Evolutionary conservation across 1,284 basidiomycete species (phyloP).

Genomic region (Ceratorhiza oryzae-sativae): DNA sequence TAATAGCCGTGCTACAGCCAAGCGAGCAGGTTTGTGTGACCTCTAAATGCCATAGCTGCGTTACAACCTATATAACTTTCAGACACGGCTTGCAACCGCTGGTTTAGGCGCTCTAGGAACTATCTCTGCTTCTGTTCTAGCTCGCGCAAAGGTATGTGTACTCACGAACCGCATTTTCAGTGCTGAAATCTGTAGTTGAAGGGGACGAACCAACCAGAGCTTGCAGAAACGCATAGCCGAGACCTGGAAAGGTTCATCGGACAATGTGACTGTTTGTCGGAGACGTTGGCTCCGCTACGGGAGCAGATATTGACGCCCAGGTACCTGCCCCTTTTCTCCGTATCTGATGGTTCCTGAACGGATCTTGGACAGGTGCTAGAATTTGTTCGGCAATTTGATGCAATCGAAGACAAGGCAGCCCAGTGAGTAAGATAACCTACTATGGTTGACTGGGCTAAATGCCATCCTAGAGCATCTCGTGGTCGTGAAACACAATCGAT

Average conservation of each 20-base stretch:
- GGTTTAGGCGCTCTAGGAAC: constrained; percentile 21
- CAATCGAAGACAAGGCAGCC: constrained; percentile 22
- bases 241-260: constrained; percentile 28
- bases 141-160: constrained; percentile 23
- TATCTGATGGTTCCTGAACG: neutral
- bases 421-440: neutral
- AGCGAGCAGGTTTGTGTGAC: constrained; percentile 8
- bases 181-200: constrained; percentile 28
- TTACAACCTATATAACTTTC: neutral
- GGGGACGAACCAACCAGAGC: constrained; percentile 38
- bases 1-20: constrained; percentile 11
- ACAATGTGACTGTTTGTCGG: constrained; percentile 26
- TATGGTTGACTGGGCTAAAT: no score
- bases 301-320: constrained; percentile 28
- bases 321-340: neutral
- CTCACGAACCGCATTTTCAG: neutral
- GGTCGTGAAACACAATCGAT: neutral
- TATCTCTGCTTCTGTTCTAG: constrained; percentile 21
- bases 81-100: constrained; percentile 12
- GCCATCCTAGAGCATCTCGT: neutral
- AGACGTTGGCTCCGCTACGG: constrained; percentile 13
- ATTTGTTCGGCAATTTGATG: constrained; percentile 28
- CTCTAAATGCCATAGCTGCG: neutral
- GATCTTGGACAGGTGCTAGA: neutral
- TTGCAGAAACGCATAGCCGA: constrained; percentile 12